Conservation (phyloP, 164 flowering plant genomes). For the Vitis vinifera region DNA sequence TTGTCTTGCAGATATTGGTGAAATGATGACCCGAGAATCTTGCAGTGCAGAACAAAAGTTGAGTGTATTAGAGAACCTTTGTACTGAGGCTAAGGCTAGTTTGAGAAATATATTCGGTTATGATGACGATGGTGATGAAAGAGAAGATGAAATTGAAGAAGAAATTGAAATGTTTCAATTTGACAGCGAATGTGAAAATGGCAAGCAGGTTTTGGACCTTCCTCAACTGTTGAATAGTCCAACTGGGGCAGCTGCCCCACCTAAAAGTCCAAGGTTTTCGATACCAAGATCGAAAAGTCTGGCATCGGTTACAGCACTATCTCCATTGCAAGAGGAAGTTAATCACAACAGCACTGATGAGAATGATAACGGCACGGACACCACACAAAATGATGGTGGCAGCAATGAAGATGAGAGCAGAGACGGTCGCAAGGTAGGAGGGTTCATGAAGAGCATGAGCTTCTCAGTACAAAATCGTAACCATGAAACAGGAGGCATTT, state of each 20-base stretch:
- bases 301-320: conserved; percentile 7
- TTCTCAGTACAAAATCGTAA: conserved; percentile 30
- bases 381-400: too few relatives aligned
- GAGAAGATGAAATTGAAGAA: conserved; percentile 9
- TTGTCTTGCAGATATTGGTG: conserved; percentile 73
- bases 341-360: neutral
- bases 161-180: conserved; percentile 36
- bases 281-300: conserved; percentile 19
- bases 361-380: neutral
- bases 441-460: conserved; percentile 47
- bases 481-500: conserved; percentile 36
- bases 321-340: conserved; percentile 21
- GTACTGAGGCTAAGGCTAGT: conserved; percentile 45
- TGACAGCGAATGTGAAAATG: conserved; percentile 35
- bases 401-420: neutral
- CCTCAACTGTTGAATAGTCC: conserved; percentile 18
- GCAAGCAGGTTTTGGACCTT: conserved; percentile 9
- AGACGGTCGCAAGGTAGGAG: conserved; percentile 9
- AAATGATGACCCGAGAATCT: conserved; percentile 75
- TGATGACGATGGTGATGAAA: conserved; percentile 5
- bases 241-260: conserved; percentile 27
- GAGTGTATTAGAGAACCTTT: conserved; percentile 62
- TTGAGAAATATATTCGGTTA: conserved; percentile 1
- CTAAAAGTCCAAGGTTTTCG: conserved; percentile 31
- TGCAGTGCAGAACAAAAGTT: conserved; percentile 46